Base-by-base conservation (phyloP, 768 basidiomycete genomes). In the Kwoniella sp. region DNA sequence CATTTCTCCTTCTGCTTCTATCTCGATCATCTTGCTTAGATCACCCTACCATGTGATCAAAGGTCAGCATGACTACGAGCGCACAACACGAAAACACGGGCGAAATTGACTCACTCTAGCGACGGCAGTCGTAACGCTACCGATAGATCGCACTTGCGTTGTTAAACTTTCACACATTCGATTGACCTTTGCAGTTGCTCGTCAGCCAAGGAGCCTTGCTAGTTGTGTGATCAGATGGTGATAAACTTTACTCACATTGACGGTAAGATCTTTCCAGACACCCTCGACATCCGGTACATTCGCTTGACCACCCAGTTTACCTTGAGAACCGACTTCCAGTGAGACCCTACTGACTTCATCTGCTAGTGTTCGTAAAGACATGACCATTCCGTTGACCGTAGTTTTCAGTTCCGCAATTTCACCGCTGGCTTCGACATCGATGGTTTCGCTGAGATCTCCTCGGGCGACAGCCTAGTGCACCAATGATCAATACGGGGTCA, bases 321-420 rank as follows among this genome's bases (percentile, higher is more conserved):
- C 83, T 83, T 86, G 80, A 40, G 78, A 81, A 52, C 82, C 82
- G 68, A 80, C 80, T 56, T 82, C 81, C 21, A 83, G 75, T 29
- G 74, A 78, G 78, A 95, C 92, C 61, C 92, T 86, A 60, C 90
- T 92, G 47, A 93, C 91, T 80, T 93, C 91, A 78, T 88, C 88
- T 51, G 94, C 92, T 79, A 97, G 92, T 72, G 90, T 88, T 60
- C 90, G 87, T 24, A 97, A 83, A 73, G 85, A 85, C 79, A 87
- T 86, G 64, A 86, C 96, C 94, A 97, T 98, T 59, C 86, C 88
- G 74, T 98, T 98, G 44, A 97, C 92, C 0, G 92, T 97, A 69
- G 86, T 84, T 83, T 90, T 90, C 76, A 90, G 80, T 71, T 90
- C 89, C 17, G 92, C 85, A 86, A 97, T 93, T 82, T 97, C 94